Base-by-base conservation (phyloP, 2,329 filamentous ascomycete species). In the Colletotrichum eremochloae region DNA sequence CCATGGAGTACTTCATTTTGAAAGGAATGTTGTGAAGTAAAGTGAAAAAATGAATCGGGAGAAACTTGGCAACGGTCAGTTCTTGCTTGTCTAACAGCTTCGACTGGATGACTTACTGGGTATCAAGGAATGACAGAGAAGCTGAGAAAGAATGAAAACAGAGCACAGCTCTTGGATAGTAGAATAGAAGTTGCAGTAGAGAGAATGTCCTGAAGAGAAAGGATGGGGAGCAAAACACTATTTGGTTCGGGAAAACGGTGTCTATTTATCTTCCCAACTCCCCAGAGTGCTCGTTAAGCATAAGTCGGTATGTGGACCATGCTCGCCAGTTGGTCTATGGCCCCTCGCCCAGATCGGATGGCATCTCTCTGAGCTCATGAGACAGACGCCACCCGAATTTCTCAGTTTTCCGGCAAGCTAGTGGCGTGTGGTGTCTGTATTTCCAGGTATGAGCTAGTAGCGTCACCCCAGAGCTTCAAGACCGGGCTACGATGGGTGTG, bases 1-100 rank as follows among this genome's bases (percentile, higher is more conserved):
- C 48, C 52, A 77, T 74, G 70, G 74, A 68, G 50, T 78, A 76
- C 76, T 77, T 80, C 78, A 80, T 80, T 63, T 67, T 77, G 74
- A 57, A 53, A 62, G 58, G 46, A 70, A 48, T 65, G 61, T 72
- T n/a, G 60, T 56, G 61, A 65, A 48, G 20, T 24, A 9, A 48
- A 65, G 20, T 20, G 33, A 72, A 67, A 61, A 24, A 24, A 24
- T 50, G 9, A 24, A 24, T 46, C 11, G 42, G 55, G 57, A 42
- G 15, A 60, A 68, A 57, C 60, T 71, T 38, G 14, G 24, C 14
- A 3, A 12, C 38, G 12, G 68, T 74, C 15, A 74, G 68, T 24
- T 31, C 12, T 15, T 36, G 42, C 20, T 36, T 12, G 24, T 11
- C 5, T 11, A 31, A 2, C 7, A n/a, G 20, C 7, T 6, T 1